Conservation (phyloP, 176 grass and related monocot genomes). For the Eremochloa ophiuroides region DNA sequence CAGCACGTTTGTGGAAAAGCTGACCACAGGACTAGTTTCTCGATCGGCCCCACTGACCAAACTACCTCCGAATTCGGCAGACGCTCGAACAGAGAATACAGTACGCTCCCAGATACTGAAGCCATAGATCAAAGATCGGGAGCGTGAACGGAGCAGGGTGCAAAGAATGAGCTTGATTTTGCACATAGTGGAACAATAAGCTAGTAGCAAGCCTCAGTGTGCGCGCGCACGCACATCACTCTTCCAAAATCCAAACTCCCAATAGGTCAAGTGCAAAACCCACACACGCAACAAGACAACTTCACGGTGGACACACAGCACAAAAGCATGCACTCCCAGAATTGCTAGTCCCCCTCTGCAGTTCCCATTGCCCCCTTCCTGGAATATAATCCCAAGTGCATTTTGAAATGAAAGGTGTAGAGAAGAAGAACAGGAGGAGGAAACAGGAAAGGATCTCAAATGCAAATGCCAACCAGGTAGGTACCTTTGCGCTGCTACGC, state of each 20-base stretch:
- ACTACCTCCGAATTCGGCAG: background rate
- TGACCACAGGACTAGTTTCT: background rate
- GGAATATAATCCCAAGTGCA: background rate
- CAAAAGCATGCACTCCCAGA: background rate
- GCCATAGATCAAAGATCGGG: background rate
- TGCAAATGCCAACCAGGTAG: background rate
- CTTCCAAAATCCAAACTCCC: background rate
- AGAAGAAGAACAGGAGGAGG: no score
- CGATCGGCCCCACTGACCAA: background rate
- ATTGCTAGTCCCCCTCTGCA: background rate
- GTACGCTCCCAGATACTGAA: background rate
- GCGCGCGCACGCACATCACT: background rate
- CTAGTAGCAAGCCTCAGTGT: background rate
- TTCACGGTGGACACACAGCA: background rate
- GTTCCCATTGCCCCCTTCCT: background rate
- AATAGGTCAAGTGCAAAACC: background rate
- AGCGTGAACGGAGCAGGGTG: background rate
- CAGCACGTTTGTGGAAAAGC: background rate
- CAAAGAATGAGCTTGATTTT: background rate
- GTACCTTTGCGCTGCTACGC: background rate
- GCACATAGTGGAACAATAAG: background rate
- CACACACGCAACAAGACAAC: background rate
- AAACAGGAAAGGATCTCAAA: background rate
- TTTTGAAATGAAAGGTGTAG: background rate
- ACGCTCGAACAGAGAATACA: background rate